phyloP scores from a whole-genome alignment of 2,329 filamentous ascomycete genomes.

The Talaromyces sp. region DNA sequence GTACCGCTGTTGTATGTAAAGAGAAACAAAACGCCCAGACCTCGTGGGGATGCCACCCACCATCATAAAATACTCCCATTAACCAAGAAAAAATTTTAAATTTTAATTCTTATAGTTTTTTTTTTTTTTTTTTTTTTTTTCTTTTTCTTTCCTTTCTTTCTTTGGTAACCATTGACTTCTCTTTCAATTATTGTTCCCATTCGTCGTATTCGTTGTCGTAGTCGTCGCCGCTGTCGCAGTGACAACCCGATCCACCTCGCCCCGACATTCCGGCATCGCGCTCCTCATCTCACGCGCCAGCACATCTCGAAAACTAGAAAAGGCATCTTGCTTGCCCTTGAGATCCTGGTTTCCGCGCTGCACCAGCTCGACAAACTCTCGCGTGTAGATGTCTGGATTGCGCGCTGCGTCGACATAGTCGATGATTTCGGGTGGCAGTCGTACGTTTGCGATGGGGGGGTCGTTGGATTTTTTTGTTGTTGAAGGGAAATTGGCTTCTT shows the following conservation, averaged over 20 bases:
- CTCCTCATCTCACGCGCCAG: conserved; percentile 55
- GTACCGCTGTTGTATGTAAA: no score
- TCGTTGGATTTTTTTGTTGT: conserved; percentile 19
- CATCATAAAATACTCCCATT: background rate
- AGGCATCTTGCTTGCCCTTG: conserved; percentile 58
- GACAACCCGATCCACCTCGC: conserved; percentile 51
- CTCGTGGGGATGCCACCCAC: no score
- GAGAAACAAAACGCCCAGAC: no score
- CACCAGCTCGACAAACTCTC: conserved; percentile 61
- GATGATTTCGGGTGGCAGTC: conserved; percentile 58
- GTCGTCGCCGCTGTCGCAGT: conserved; percentile 25
- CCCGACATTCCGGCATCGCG: conserved; percentile 54
- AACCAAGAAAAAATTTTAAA: background rate
- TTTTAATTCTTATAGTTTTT: no score
- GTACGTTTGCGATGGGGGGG: conserved; percentile 46
- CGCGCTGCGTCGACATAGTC: conserved; percentile 59
- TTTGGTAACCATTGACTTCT: background rate
- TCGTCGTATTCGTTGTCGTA: background rate
- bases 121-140: background rate
- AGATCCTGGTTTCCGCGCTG: conserved; percentile 60
- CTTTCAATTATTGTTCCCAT: background rate
- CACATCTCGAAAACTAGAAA: conserved; percentile 55
- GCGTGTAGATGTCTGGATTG: conserved; percentile 64
- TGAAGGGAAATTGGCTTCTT: background rate
- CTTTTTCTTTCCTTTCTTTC: background rate